Base-by-base conservation (phyloP, 176 grass and related monocot genomes). In the Elaeis guineensis region DNA sequence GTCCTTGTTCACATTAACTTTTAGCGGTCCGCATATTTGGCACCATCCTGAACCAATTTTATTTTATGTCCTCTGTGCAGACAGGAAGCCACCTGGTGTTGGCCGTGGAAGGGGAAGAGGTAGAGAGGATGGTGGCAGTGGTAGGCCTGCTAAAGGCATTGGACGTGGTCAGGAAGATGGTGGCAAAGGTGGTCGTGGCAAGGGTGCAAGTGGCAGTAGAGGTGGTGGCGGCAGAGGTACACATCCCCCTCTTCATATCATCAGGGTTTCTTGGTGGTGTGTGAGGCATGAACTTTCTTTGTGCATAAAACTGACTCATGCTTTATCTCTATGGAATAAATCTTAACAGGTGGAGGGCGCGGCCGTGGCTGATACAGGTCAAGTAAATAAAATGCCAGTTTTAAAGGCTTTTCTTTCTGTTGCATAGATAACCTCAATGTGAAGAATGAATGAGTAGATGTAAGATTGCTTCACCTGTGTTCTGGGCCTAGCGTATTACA, bases 51-150 rank as follows among this genome's bases (percentile, higher is more conserved):
- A 44, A 44, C 14, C 35, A 44, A 12, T 44, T 44, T 44, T 44
- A 14, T 44, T 44, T 2, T 14, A 14, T 44, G 35, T 56, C 26
- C 14, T 60, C 18, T 3, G 3, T 71, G 57, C 70, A 73, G 70
- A 73, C 55, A 53, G 70, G 51, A 73, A 63, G 28, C 70, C 70
- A 6, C 70, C 70, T 44, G 70, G 70, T 44, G 70, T 73, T 52
- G 70, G 70, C 52, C 70, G 70, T 19, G 70, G 70, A 55, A 73
- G 70, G 59, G 70, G 70, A 55, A 63, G 70, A 73, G 70, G 70
- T 39, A 73, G 59, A 29, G 69, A 61, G 25, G 70, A 73, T 2
- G 35, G 35, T 44, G 51, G 26, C 15, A 25, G 28, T 20, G 70
- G 70, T 18, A 51, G 59, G 59, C 29, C 70, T 17, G 59, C 44